Base-by-base conservation (phyloP, 164 flowering plant species). In the Vitis rupestris region DNA sequence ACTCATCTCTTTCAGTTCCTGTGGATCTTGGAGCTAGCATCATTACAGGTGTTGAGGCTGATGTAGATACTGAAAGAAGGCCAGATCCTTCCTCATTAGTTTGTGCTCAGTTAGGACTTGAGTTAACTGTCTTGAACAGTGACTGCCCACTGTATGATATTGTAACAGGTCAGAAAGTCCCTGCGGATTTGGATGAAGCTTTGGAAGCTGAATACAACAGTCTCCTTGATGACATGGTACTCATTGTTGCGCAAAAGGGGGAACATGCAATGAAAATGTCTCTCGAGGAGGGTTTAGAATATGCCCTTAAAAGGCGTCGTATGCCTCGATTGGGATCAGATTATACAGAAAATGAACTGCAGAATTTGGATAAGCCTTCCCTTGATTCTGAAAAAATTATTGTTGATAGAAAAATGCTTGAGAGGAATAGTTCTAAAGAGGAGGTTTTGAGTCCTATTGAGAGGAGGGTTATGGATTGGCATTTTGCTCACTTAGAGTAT, bases 401-500 rank as follows among this genome's bases (percentile, higher is more conserved):
- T 48, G 31, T 29, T 67, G 77, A 67, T 52, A 60, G 74, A 23
- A 64, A 54, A 64, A 19, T 47, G 73, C 51, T 62, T 59, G 70
- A 67, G n/a, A 69, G 61, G 15, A 66, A 55, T 59, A 68, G 16
- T 73, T 68, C 69, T 50, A 57, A 76, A 49, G 81, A 74, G 69
- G 97, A 85, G 57, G 68, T 82, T 65, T 83, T 96, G 80, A 87
- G 84, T 78, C 97, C 97, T 72, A 82, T 89, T 62, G 99, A 96
- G 83, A 86, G 99, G 82, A 91, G 99, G 78, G 94, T 96, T 70
- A 93, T 96, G 98, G 87, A 96, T 82, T 96, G 99, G 99, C 99
- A 96, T 82, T 89, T 89, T 79, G 98, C 99, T 10, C 79, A 96
- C 72, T 78, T 93, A 77, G 99, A 96, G 75, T 96, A 96, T 82